A percentile compares a stretch with the other conserved stretches of the same genome.
These are phyloP conservation scores for Kodamaea derodonti DNA, from an alignment of 1,139 yeast species.

Conservation along the genomic window DNA sequence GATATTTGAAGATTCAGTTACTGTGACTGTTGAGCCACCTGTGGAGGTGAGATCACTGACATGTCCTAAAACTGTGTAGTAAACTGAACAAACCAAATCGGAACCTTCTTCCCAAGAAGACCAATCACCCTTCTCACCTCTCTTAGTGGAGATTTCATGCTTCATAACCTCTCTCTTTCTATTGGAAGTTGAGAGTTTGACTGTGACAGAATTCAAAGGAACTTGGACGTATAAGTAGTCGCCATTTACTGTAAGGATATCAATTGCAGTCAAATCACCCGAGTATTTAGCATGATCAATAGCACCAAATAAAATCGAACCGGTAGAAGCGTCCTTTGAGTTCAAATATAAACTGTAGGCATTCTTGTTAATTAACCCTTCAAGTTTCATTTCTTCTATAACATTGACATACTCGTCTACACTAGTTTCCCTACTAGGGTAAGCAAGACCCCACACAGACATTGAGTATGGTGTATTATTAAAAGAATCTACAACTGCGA, in stretches of 20 bases:
- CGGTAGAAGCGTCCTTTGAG: slow-evolving; percentile 35
- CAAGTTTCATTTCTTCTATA: slow-evolving; percentile 23
- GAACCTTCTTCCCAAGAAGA: background rate
- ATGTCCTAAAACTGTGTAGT: background rate
- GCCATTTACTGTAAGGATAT: slow-evolving; percentile 17
- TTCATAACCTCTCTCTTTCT: background rate
- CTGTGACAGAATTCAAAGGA: slow-evolving; percentile 18
- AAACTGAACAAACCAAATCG: background rate
- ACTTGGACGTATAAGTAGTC: slow-evolving; percentile 17
- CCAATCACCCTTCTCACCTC: background rate
- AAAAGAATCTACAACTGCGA: slow-evolving; percentile 56
- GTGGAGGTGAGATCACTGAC: background rate
- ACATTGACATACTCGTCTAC: slow-evolving; percentile 20
- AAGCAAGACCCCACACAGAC: slow-evolving; percentile 64
- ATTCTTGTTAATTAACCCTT: slow-evolving; percentile 23
- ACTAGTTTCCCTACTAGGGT: slow-evolving; percentile 12
- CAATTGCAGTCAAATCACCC: slow-evolving; percentile 35
- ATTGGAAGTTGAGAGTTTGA: slow-evolving; percentile 3
- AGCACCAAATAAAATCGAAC: slow-evolving; percentile 56
- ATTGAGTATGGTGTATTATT: slow-evolving; percentile 38
- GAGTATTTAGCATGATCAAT: slow-evolving; percentile 50
- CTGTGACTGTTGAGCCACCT: background rate
- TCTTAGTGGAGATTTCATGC: background rate
- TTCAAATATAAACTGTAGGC: slow-evolving; percentile 45
- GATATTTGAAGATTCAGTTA: background rate